Base-by-base conservation (phyloP, 805 yeast genomes). In the Pichia kluyveri region DNA sequence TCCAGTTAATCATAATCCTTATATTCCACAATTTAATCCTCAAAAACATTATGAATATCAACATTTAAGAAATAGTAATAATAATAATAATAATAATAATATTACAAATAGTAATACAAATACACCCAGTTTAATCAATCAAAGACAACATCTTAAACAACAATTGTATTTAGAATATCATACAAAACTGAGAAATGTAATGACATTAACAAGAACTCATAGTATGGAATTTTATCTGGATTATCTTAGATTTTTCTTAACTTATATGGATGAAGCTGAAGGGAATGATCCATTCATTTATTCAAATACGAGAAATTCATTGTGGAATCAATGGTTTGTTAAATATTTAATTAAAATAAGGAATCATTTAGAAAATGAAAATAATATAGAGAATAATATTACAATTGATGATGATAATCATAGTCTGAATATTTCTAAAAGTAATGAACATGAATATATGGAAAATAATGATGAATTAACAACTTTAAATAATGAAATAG, bases 231-330 rank as follows among this genome's bases (percentile, higher is more conserved):
- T 51, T 3, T 64, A 63, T 43, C 42, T 63, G 15, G 65, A 62
- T 12, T 63, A 59, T 43, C 52, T 65, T 17, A 54, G 61, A 34
- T 61, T 65, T 40, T 62, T 64, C 44, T 37, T 58, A 36, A 59
- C 63, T 41, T 63, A 60, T 40, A 60, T 60, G 62, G 61, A 63
- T 43, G 65, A 64, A n/a, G 50, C 66, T 11, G 65, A 60, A 38
- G 42, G 50, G 38, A 59, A 62, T 45, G 69, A 65, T 46, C 60
- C 66, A 0, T 43, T 65, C n/a, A 53, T 52, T 27, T 63, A 58
- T 47, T 65, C 69, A 9, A 47, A 60, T 14, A 57, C 64, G 5
- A 51, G 69, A 50, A 55, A 61, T 27, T 64, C 62, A 39, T 47
- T 64, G 18, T 65, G 62, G 62, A 49, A 55, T 12, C 50, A 55